These are phyloP conservation scores for Ramaria rubella DNA, from an alignment of 768 basidiomycete genomes.

Conservation along the genomic window DNA sequence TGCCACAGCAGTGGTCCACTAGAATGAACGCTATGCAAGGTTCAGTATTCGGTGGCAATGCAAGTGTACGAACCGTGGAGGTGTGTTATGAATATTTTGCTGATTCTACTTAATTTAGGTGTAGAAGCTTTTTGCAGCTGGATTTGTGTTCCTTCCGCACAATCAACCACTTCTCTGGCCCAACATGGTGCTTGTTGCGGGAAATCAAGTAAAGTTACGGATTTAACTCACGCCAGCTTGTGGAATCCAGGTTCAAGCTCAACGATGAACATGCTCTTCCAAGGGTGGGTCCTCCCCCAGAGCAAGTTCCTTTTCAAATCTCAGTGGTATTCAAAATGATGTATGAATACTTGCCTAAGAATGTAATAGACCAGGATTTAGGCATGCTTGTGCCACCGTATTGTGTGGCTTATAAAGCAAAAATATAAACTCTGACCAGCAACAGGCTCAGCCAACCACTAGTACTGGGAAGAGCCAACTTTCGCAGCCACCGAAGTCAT, in stretches of 20 bases:
- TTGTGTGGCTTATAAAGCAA: no score
- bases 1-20: constrained; percentile 74
- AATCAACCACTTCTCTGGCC: constrained; percentile 59
- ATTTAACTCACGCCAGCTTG: constrained; percentile 59
- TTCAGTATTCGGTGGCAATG: neutral
- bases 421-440: no score
- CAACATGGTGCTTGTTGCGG: neutral
- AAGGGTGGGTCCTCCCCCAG: constrained; percentile 64
- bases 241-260: constrained; percentile 52
- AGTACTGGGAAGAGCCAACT: no score
- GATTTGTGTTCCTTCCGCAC: constrained; percentile 72
- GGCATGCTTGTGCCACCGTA: no score
- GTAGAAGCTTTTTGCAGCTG: constrained; percentile 40
- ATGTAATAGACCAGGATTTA: constrained; percentile 50
- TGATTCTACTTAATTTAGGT: constrained; percentile 42
- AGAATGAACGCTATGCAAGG: constrained; percentile 1
- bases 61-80: constrained; percentile 41
- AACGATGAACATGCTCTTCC: constrained; percentile 75
- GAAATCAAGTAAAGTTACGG: neutral
- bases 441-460: no score
- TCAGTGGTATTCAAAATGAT: neutral
- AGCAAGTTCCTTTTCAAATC: neutral
- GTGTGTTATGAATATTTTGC: constrained; percentile 77
- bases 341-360: constrained; percentile 62
- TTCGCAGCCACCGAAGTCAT: no score